Percentiles rank a stretch among this genome's conserved stretches.
Evolutionary conservation across 257 asterid genomes (phyloP).

Genomic region (Nicotiana otophora): DNA sequence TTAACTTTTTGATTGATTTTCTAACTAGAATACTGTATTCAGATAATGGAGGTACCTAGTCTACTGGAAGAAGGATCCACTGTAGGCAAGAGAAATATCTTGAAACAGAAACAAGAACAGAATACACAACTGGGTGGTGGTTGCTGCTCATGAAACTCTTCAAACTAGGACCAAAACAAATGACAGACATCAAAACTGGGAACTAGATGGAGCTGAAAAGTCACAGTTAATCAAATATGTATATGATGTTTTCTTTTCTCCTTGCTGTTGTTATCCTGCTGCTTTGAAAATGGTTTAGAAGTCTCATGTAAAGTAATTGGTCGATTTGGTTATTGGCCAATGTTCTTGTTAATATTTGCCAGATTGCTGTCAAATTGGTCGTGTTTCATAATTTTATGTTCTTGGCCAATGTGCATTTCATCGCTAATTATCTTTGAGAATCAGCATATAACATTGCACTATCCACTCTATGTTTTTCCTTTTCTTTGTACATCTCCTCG

Average conservation of each 20-base stretch:
- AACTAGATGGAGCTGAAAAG: neutral
- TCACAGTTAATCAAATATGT: neutral
- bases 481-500: neutral
- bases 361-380: neutral
- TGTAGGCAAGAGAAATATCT: constrained; percentile 63
- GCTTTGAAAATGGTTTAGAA: neutral
- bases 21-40: constrained; percentile 8
- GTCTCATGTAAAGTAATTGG: neutral
- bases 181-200: neutral
- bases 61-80: constrained; percentile 78
- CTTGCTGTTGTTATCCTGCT: neutral
- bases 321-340: neutral
- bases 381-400: neutral
- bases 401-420: neutral
- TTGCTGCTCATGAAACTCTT: constrained; percentile 60
- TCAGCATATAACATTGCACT: neutral
- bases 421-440: neutral
- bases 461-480: neutral
- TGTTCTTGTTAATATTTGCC: constrained; percentile 10
- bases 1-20: neutral
- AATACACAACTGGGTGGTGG: constrained; percentile 39
- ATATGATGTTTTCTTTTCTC: neutral
- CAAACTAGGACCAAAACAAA: neutral
- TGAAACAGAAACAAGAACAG: constrained; percentile 72
- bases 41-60: constrained; percentile 96